Evolutionary conservation across 192 early-diverging fungal species (phyloP), one percentile per base, ranked within the genome.

Genomic region (Umbelopsis ramanniana): DNA sequence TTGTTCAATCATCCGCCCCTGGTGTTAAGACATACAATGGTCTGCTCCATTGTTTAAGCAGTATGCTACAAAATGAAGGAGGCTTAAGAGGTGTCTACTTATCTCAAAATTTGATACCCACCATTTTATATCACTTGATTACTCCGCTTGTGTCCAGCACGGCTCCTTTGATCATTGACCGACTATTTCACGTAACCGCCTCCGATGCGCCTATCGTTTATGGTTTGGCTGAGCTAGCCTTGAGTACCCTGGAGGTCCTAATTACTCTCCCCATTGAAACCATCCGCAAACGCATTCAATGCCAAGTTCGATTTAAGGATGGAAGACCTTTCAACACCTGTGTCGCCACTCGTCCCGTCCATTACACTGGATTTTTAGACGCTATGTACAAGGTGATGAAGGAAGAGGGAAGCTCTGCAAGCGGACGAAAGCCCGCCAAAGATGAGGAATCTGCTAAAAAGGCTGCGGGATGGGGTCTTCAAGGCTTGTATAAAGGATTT

Each of bases 251-350:
- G 6, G 87, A 95, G 53, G 80, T 90, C 2, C 73, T 87, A n/a
- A 89, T 97, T 14, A 87, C 90, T 66, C 79, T 93, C 35, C 96
- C 96, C 2, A 73, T 98, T 15, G 94, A 98, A 45, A 91, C 94
- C 7, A 88, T 92, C 46, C 82, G 95, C 6, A 90, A 92, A 72
- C 79, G 96, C 4, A 71, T 98, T 45, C 90, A 93, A 54, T 87
- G 92, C 38, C 96, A 97, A 76, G 84, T 90, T 21, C 87, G 82
- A 6, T 76, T 70, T 48, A 77, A 75, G 40, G 76, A 76, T 22
- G 83, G 77, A 2, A 80, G 76, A 69, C 35, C 73, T 48, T 92
- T 88, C 68, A 82, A 89, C 33, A 88, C 92, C 0, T 84, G 86
- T 55, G 89, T 93, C 29, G 83, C 86, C 21, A 76, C 87, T 14